A percentile compares a stretch with the other conserved stretches of the same genome.
Conservation (phyloP, 805 yeast species). For the Candida khao-thaluensis region DNA sequence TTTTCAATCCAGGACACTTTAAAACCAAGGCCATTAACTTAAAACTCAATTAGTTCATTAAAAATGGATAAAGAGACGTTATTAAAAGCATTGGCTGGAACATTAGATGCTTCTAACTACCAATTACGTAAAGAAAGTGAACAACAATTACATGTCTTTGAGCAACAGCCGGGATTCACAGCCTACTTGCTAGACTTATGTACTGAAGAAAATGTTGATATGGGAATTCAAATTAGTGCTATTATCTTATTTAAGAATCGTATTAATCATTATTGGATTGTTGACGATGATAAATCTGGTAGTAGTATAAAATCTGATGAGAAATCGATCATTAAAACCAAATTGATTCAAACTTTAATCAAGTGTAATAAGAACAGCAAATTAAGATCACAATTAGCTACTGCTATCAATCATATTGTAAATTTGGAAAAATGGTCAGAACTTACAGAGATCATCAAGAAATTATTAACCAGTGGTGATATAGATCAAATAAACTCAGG, state of each 20-base stretch:
- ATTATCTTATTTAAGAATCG: constrained; percentile 46
- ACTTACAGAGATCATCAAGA: constrained; percentile 38
- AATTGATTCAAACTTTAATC: constrained; percentile 42
- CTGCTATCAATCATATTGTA: constrained; percentile 55
- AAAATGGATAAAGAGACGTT: constrained; percentile 52
- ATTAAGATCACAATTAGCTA: constrained; percentile 55
- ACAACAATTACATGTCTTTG: constrained; percentile 47
- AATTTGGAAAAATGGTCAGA: constrained; percentile 47
- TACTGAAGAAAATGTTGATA: constrained; percentile 38
- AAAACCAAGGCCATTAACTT: background rate
- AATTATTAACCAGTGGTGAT: constrained; percentile 31
- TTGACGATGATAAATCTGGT: constrained; percentile 24
- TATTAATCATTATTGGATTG: constrained; percentile 36
- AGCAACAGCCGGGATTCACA: constrained; percentile 58
- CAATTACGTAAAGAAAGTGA: constrained; percentile 54
- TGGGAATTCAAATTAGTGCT: constrained; percentile 42
- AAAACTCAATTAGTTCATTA: background rate
- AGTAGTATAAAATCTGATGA: constrained; percentile 32
- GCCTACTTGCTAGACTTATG: constrained; percentile 51
- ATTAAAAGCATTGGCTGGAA: constrained; percentile 50
- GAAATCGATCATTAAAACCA: constrained; percentile 42
- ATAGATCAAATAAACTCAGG: constrained; percentile 40
- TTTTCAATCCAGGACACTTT: background rate
- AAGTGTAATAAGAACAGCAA: constrained; percentile 32
- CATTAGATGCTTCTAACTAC: constrained; percentile 49